Evolutionary conservation across 2,329 filamentous ascomycete species (phyloP).

Genomic region (Emmonsiellopsis sp.): DNA sequence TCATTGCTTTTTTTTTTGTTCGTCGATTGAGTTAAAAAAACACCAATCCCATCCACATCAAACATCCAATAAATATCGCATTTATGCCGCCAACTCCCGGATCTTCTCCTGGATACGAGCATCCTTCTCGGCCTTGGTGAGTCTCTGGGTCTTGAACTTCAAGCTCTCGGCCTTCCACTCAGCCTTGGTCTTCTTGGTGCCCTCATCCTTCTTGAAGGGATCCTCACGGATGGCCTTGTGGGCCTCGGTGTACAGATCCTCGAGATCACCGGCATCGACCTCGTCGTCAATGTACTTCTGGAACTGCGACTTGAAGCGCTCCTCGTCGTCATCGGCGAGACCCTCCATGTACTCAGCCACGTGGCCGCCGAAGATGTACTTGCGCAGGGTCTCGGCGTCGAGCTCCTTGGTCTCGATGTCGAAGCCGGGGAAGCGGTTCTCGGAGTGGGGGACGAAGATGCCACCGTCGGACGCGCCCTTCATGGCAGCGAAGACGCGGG

Average conservation of each 20-base stretch:
- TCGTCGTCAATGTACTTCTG: conserved; percentile 95
- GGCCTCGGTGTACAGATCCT: conserved; percentile 92
- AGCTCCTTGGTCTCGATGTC: conserved; percentile 98
- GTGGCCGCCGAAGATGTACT: conserved; percentile 98
- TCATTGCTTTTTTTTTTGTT: too few relatives aligned
- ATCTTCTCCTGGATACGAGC: conserved; percentile 85
- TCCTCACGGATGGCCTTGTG: conserved; percentile 97
- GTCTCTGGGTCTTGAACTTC: conserved; percentile 74
- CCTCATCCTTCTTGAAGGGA: conserved; percentile 84
- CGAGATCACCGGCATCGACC: conserved; percentile 88
- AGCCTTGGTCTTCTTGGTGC: conserved; percentile 90
- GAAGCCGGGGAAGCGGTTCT: conserved; percentile 99
- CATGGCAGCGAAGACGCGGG: conserved; percentile 98
- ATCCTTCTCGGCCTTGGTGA: conserved; percentile 73
- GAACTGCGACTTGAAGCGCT: conserved; percentile 99
- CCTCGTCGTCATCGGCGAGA: conserved; percentile 98
- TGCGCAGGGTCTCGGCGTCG: conserved; percentile 90
- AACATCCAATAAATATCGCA: conserved; percentile 7
- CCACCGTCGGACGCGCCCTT: conserved; percentile 99
- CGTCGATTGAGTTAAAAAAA: background rate
- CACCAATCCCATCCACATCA: background rate
- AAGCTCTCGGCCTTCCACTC: conserved; percentile 92
- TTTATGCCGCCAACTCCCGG: conserved; percentile 55
- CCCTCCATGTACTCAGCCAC: conserved; percentile 99
- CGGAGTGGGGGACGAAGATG: conserved; percentile 93